Evolutionary conservation across 331 rosid genomes (phyloP), one percentile per base, ranked within the genome.

Genomic region (Quercus lobata): DNA sequence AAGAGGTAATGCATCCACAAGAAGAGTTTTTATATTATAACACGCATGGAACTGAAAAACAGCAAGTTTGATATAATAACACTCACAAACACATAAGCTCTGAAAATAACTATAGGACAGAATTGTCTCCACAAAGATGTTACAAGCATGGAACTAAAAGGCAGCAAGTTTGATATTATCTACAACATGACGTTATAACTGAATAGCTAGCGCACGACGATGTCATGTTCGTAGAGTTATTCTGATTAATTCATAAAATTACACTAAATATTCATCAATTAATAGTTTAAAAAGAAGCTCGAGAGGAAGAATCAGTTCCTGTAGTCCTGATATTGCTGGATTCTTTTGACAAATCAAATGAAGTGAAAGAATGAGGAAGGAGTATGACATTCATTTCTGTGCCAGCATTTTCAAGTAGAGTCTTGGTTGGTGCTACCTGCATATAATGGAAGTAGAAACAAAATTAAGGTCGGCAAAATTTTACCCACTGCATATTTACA

Each of bases 361-460:
- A 91, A 52, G 93, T 85, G 81, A 95, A 69, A 14, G 97, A 95
- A 82, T 63, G 84, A 7, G 99, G 89, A 11, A 83, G 83, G 27
- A 91, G 56, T 44, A 19, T n/a, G 1, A 75, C 86, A 21, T 74
- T 83, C 86, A 93, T 80, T 66, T 89, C 87, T 76, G 83, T 61
- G 41, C 89, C 98, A 65, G 84, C 83, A 49, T 73, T 74, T 78
- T 85, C 82, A 21, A 93, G 84, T 18, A 22, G 55, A 83, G 76
- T 79, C 76, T 9, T 70, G n/a, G 24, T 30, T 37, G 93, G 97
- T 21, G 18, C 78, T 71, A 95, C 92, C 99, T 95, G 90, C 75
- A 76, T 78, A 57, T 21, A 62, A 75, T 63, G 17, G 58, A 61
- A 75, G 2, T 30, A 63, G 66, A 80, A 69, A 65, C 15, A 46